phyloP scores from a whole-genome alignment of 176 grass and related monocot species.

The Canna indica region DNA sequence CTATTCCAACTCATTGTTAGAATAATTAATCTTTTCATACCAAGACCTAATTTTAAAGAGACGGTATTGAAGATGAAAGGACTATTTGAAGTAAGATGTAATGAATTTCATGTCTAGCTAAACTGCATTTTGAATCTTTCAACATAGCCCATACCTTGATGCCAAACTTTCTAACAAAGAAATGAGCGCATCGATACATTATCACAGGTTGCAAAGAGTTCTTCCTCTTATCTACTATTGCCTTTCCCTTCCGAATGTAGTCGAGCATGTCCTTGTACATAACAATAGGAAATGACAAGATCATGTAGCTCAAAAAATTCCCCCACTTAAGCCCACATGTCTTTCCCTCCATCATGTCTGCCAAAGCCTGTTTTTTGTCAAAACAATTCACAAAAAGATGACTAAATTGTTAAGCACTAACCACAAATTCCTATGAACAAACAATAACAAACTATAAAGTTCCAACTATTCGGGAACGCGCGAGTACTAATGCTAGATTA shows the following conservation, averaged over 20 bases:
- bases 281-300: slow-evolving; percentile 1
- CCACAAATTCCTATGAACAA: background rate
- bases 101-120: too few relatives aligned
- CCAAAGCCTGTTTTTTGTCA: slow-evolving; percentile 1
- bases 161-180: slow-evolving; percentile 5
- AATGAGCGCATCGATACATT: background rate
- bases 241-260: slow-evolving; percentile 13
- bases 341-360: slow-evolving; percentile 15
- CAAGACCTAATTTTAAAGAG: background rate
- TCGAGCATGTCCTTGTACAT: background rate
- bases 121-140: background rate
- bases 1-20: background rate
- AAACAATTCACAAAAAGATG: background rate
- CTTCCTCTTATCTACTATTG: slow-evolving; percentile 6
- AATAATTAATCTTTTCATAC: background rate
- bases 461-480: too few relatives aligned
- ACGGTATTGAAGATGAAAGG: too few relatives aligned
- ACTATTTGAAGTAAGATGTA: too few relatives aligned
- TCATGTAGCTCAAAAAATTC: slow-evolving; percentile 7
- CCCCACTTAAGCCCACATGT: slow-evolving; percentile 12
- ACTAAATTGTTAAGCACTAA: background rate
- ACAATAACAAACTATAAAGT: background rate
- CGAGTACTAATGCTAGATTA: too few relatives aligned
- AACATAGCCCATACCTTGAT: slow-evolving; percentile 5
- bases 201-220: slow-evolving; percentile 3